Conservation (phyloP, 352 stramenopile genomes). For the Globisporangium irregulare region DNA sequence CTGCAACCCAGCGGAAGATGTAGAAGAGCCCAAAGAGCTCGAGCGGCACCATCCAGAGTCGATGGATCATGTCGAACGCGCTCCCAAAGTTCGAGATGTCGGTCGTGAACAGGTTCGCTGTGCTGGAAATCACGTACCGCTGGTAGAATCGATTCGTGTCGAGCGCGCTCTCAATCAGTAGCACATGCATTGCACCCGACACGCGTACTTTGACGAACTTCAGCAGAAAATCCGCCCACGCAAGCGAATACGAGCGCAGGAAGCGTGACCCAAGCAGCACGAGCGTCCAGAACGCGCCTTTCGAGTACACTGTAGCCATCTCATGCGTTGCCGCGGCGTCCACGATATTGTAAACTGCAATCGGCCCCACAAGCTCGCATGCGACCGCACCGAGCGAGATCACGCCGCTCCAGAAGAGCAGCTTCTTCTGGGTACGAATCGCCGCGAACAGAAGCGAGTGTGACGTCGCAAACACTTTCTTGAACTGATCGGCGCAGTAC, state of each 20-base stretch:
- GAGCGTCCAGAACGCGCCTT: slow-evolving; percentile 28
- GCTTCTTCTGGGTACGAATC: slow-evolving; percentile 17
- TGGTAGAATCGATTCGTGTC: slow-evolving; percentile 3
- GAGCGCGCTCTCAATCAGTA: slow-evolving; percentile 33
- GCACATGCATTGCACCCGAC: slow-evolving; percentile 22
- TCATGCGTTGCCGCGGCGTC: slow-evolving; percentile 18
- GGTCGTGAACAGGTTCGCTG: slow-evolving; percentile 32
- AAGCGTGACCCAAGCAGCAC: slow-evolving; percentile 29
- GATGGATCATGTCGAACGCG: slow-evolving; percentile 30
- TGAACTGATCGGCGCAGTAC: slow-evolving; percentile 19
- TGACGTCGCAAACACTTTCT: slow-evolving; percentile 17
- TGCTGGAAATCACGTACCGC: neutral
- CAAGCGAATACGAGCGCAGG: slow-evolving; percentile 29
- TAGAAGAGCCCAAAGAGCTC: slow-evolving; percentile 21
- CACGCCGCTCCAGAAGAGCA: slow-evolving; percentile 28
- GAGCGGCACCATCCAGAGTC: slow-evolving; percentile 30
- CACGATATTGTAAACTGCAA: slow-evolving; percentile 33
- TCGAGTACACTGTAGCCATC: slow-evolving; percentile 24
- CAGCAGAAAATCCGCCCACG: slow-evolving; percentile 30
- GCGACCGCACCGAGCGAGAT: slow-evolving; percentile 26
- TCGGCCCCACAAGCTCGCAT: slow-evolving; percentile 29
- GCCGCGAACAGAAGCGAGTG: slow-evolving; percentile 26
- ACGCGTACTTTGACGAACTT: slow-evolving; percentile 26
- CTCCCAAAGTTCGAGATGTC: slow-evolving; percentile 23
- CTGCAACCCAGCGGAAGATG: slow-evolving; percentile 21